Conservation (phyloP, 2,329 filamentous ascomycete species). For the Cercospora janseana region DNA sequence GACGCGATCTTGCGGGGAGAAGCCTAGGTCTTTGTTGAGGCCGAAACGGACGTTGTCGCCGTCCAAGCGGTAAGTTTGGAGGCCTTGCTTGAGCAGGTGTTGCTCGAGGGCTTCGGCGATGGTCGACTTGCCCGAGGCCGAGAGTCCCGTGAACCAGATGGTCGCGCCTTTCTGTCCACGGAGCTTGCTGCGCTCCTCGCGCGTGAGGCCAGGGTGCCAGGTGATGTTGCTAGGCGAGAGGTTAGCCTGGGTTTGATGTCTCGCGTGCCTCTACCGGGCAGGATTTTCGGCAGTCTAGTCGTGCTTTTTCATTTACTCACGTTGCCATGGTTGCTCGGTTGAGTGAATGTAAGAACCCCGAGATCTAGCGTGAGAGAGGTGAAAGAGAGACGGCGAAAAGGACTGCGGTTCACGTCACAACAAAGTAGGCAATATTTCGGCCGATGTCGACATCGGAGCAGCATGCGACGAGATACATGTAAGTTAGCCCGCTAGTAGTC, state of each 20-base stretch:
- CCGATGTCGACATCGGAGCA: slow-evolving; percentile 9
- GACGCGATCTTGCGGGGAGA: slow-evolving; percentile 86
- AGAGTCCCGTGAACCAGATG: slow-evolving; percentile 96
- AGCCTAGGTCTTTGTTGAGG: slow-evolving; percentile 95
- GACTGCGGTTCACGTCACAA: neutral
- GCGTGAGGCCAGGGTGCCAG: slow-evolving; percentile 80
- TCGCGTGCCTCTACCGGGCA: neutral
- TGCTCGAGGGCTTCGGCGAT: slow-evolving; percentile 96
- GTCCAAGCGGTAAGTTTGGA: slow-evolving; percentile 88
- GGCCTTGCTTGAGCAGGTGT: slow-evolving; percentile 81
- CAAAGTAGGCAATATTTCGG: neutral
- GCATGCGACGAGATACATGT: neutral
- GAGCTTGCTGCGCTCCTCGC: slow-evolving; percentile 68
- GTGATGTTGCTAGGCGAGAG: slow-evolving; percentile 71
- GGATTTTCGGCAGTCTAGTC: too few species aligned
- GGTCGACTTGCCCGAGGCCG: slow-evolving; percentile 94
- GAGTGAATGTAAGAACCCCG: neutral
- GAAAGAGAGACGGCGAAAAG: neutral
- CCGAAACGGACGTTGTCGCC: slow-evolving; percentile 98
- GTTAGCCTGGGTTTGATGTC: slow-evolving; percentile 18
- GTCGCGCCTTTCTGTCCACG: slow-evolving; percentile 88
- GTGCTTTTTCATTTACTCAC: slow-evolving; percentile 24
- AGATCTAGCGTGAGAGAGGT: neutral
- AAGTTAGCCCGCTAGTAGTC: neutral
- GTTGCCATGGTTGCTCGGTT: slow-evolving; percentile 23